A percentile compares a stretch with the other conserved stretches of the same genome.
Conservation (phyloP, 345 rosid genomes). For the Geranium brycei region DNA sequence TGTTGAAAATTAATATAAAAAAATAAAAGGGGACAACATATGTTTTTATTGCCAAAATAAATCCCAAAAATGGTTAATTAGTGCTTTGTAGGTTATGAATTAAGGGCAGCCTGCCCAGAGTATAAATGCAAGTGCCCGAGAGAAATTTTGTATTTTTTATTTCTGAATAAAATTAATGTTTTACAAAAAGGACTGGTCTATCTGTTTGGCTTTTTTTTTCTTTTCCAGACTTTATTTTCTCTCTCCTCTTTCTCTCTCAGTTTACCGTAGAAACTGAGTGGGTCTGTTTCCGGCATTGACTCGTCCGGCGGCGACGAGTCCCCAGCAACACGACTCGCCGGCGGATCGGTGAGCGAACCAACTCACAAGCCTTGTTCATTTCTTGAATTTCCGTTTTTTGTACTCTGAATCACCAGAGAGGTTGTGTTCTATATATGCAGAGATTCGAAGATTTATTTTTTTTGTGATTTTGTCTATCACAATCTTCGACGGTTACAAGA, state of each 20-base stretch:
- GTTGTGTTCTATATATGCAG: slow-evolving; percentile 13
- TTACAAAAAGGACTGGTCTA: background rate
- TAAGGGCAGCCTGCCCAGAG: slow-evolving; percentile 7
- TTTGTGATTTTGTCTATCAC: background rate
- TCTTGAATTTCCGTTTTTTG: background rate
- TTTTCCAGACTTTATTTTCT: slow-evolving; percentile 10
- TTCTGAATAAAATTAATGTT: background rate
- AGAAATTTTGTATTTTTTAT: too few relatives aligned
- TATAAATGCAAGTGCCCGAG: slow-evolving; percentile 3
- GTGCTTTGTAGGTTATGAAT: too few relatives aligned
- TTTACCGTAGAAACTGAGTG: slow-evolving; percentile 18
- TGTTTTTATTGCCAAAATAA: background rate
- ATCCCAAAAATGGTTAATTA: too few relatives aligned
- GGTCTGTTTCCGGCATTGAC: slow-evolving; percentile 36
- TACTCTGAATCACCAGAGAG: background rate
- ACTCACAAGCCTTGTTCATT: slow-evolving; percentile 1
- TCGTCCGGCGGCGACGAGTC: slow-evolving; percentile 4
- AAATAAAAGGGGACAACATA: too few relatives aligned
- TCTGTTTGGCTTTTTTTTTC: slow-evolving; percentile 2
- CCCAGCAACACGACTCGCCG: slow-evolving; percentile 10
- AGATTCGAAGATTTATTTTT: background rate
- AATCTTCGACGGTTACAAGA: slow-evolving; percentile 10
- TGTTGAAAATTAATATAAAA: too few relatives aligned
- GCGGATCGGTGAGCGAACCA: slow-evolving; percentile 30
- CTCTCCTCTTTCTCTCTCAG: slow-evolving; percentile 6